phyloP scores from a whole-genome alignment of 306 rosid species.

The Senna tora region DNA sequence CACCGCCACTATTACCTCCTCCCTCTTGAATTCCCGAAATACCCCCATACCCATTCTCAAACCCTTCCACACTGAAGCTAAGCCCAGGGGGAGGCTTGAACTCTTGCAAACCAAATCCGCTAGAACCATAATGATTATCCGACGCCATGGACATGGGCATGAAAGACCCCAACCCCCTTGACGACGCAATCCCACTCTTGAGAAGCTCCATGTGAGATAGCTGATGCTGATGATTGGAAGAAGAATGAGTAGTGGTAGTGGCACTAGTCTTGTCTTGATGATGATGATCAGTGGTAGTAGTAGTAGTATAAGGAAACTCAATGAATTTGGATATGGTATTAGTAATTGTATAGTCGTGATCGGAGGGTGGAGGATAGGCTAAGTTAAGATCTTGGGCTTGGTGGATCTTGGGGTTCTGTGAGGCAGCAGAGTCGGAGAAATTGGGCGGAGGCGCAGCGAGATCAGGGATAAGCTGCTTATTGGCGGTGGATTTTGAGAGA shows the following conservation, averaged over 20 bases:
- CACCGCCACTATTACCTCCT: background rate
- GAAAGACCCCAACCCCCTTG: conserved; percentile 71
- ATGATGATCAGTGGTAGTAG: too few relatives aligned
- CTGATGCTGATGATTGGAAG: conserved; percentile 24
- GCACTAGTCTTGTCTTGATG: conserved; percentile 47
- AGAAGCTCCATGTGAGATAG: conserved; percentile 77
- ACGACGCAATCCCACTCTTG: conserved; percentile 58
- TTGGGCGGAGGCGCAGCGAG: conserved; percentile 35
- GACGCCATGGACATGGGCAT: conserved; percentile 50
- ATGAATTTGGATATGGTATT: conserved; percentile 52
- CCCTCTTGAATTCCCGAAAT: conserved; percentile 61
- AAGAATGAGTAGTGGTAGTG: too few relatives aligned
- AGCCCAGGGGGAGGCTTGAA: conserved; percentile 61
- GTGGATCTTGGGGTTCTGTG: conserved; percentile 78
- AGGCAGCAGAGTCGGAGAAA: conserved; percentile 53
- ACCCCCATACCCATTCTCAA: conserved; percentile 65
- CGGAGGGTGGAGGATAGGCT: conserved; percentile 58
- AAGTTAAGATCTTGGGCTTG: conserved; percentile 93
- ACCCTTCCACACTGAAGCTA: conserved; percentile 74
- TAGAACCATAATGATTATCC: conserved; percentile 47
- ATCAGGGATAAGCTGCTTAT: conserved; percentile 28
- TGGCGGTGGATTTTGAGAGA: too few relatives aligned
- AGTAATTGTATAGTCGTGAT: conserved; percentile 36
- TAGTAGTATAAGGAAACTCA: conserved; percentile 42
- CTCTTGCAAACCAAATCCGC: conserved; percentile 68